Evolutionary conservation across 768 basidiomycete species (phyloP), one percentile per base, ranked within the genome.

Genomic region (Boletus subcaerulescens): DNA sequence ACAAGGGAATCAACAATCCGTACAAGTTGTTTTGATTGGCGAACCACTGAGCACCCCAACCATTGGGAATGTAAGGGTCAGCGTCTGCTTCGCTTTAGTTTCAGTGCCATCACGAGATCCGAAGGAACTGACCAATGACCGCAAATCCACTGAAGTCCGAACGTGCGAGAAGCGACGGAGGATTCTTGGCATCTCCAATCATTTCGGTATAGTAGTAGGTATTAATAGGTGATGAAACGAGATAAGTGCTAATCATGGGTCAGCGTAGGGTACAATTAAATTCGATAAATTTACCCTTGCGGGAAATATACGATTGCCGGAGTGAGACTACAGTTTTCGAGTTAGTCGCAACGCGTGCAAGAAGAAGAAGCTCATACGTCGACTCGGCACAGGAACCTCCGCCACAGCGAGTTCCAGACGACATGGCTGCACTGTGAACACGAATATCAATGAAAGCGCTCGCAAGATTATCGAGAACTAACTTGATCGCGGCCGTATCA

Each of bases 261-360:
- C 45, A 61, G 56, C 10, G 10, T n/a, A 5, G 8, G 15, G 26
- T 17, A 33, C 3, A 38, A 50, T 40, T 14, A 31, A 48, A 40
- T 18, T 24, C 0, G 24, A 45, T 2, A 3, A 10, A 31, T 20
- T 59, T 64, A 85, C 87, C 88, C 90, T 52, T 69, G 65, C 4
- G 90, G 90, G 71, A 91, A 90, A 71, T 80, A 91, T 31, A 91
- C 79, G 14, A 89, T 65, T 6, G 86, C 90, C 6, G 90, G 89
- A 6, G 86, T 77, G 17, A 68, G 14, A 31, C 58, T 66, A 26
- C 5, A 20, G 1, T 22, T 5, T 8, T 7, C 8, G 13, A 9
- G 3, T 65, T 15, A 54, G 50, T 32, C 9, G 13, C 8, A n/a
- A 44, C 26, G 2, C 15, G 1, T 26, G 15, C 11, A 50, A 4